Base-by-base conservation (phyloP, 2,329 filamentous ascomycete species). In the Emergomyces orientalis region DNA sequence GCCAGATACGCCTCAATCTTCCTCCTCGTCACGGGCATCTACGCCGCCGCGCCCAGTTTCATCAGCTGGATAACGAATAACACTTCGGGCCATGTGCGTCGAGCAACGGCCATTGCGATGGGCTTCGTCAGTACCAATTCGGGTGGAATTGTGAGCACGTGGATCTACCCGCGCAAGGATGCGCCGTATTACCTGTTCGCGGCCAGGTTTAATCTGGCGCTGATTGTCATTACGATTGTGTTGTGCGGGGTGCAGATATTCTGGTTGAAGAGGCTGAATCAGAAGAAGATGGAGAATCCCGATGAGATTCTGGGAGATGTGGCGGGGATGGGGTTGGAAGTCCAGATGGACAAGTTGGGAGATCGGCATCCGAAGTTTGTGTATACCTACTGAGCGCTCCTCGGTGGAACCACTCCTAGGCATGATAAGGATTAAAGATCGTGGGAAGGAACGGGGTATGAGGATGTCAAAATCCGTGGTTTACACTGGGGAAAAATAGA, bases 21-120 rank as follows among this genome's bases (percentile, higher is more conserved):
- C 68, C 75, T 88, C 61, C 87, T 88, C 84, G 84, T 86, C 0
- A 82, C 81, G 0, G 86, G 86, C 11, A 78, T 87, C 70, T 88
- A 87, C 69, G 79, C 81, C 55, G 83, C 82, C 52, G 84, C 88
- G 0, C 86, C 86, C 0, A 83, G 81, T 25, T 81, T 87, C 2
- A 75, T 88, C 13, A 85, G 82, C 1, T 88, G 86, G 86, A 82
- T 86, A 65, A 83, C 84, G 1, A 88, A 88, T 69, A 88, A 88
- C 70, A 85, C 82, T 0, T 84, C 85, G 0, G 85, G 84, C 0
- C 86, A 89, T 69, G 89, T 88, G 69, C 89, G 89, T 71, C 77
- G 87, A 14, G 86, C 87, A 0, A 88, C 87, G 0, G 86, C 86
- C 0, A 83, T 83, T 1, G 87, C 83, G 0, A 68, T 88, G 67